Percentiles rank a stretch among this genome's conserved stretches.
Conservation (phyloP, 192 early-diverging fungal species). For the Irineochytrium annulatum region DNA sequence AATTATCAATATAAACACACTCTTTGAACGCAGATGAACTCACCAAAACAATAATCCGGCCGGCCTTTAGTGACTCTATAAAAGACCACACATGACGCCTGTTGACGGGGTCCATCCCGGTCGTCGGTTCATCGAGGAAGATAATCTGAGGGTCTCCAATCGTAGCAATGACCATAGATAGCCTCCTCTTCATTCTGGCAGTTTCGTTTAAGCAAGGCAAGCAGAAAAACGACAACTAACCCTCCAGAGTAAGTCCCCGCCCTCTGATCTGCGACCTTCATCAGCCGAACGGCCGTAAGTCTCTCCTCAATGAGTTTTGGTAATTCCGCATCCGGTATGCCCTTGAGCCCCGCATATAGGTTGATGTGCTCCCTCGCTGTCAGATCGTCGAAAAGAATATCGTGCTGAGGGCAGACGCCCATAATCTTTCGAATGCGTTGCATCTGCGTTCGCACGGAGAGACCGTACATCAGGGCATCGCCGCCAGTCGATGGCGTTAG, state of each 20-base stretch:
- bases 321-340: conserved; percentile 45
- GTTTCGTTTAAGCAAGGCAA: no score
- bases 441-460: conserved; percentile 49
- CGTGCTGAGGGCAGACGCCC: conserved; percentile 69
- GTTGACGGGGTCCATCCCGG: conserved; percentile 69
- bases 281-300: conserved; percentile 53
- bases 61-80: conserved; percentile 59
- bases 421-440: conserved; percentile 54
- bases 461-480: conserved; percentile 53
- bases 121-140: conserved; percentile 49
- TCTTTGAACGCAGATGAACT: neutral
- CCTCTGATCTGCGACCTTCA: conserved; percentile 50
- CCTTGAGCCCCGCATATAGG: conserved; percentile 63
- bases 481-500: conserved; percentile 50
- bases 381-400: conserved; percentile 63
- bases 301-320: conserved; percentile 46
- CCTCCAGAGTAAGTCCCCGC: conserved; percentile 58
- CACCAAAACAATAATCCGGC: conserved; percentile 52
- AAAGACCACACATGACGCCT: conserved; percentile 62
- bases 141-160: conserved; percentile 60
- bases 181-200: conserved; percentile 62
- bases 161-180: conserved; percentile 59
- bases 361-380: conserved; percentile 63
- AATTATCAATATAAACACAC: neutral
- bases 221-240: conserved; percentile 18